Evolutionary conservation across 192 early-diverging fungal genomes (phyloP).

Genomic region (Podila epicladia): DNA sequence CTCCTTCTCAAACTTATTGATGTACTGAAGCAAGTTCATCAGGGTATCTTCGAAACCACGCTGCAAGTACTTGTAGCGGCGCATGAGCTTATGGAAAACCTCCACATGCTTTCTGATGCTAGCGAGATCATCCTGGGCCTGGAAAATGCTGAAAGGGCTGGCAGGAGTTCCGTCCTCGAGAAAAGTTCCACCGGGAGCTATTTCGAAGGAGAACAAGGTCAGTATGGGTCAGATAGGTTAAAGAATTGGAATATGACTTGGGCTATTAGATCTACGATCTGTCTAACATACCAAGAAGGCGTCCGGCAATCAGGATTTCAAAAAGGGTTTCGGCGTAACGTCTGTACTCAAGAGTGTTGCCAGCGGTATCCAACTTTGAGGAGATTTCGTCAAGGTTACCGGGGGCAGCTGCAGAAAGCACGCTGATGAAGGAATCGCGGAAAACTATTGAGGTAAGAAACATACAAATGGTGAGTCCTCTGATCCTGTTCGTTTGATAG

Average conservation of each 20-base stretch:
- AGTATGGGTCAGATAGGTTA: not conserved
- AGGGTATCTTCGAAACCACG: constrained; percentile 85
- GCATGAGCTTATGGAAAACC: constrained; percentile 90
- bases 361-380: constrained; percentile 78
- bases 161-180: constrained; percentile 80
- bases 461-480: not conserved
- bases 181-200: constrained; percentile 82
- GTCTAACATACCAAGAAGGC: constrained; percentile 75
- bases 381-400: constrained; percentile 81
- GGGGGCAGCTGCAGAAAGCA: constrained; percentile 55
- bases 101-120: constrained; percentile 81
- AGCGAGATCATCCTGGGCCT: constrained; percentile 71
- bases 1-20: constrained; percentile 86
- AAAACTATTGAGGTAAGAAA: constrained; percentile 52
- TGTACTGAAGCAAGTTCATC: constrained; percentile 85
- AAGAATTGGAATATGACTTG: not conserved
- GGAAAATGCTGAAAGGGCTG: constrained; percentile 86
- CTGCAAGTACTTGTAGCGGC: constrained; percentile 95
- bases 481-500: not conserved
- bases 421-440: constrained; percentile 65
- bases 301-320: constrained; percentile 93
- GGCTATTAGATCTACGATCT: not conserved
- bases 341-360: constrained; percentile 92
- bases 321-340: constrained; percentile 96
- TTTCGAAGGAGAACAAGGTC: not conserved